These are phyloP conservation scores for Lachancea lanzarotensis DNA, from an alignment of 805 yeast genomes.

Conservation along the genomic window DNA sequence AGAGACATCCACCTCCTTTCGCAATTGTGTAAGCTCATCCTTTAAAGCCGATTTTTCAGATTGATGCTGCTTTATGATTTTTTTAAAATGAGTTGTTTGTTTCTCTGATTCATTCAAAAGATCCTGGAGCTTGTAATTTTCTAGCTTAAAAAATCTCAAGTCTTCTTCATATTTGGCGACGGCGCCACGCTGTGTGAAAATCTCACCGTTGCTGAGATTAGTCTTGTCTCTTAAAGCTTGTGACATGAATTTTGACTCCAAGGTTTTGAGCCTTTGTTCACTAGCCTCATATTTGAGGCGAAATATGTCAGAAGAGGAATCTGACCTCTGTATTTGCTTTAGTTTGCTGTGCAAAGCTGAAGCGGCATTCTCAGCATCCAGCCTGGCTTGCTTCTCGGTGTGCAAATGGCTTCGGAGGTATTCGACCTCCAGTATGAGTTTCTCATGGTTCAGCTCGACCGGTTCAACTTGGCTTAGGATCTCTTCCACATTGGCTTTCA, in stretches of 20 bases:
- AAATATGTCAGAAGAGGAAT: constrained; percentile 33
- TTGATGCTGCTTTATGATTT: constrained; percentile 36
- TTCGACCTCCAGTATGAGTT: constrained; percentile 39
- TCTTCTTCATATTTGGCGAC: constrained; percentile 30
- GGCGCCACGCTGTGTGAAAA: constrained; percentile 25
- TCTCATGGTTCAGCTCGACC: constrained; percentile 28
- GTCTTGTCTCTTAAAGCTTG: constrained; percentile 24
- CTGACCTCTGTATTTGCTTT: constrained; percentile 23
- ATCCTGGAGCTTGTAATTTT: constrained; percentile 41
- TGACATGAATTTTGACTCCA: constrained; percentile 35
- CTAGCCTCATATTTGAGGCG: constrained; percentile 43
- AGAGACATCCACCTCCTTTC: constrained; percentile 51
- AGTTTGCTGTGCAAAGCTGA: constrained; percentile 23
- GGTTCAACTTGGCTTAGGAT: constrained; percentile 15
- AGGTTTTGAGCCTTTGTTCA: constrained; percentile 37
- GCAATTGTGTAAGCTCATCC: constrained; percentile 41
- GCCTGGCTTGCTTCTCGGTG: constrained; percentile 44
- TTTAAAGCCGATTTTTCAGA: constrained; percentile 33
- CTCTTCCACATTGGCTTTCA: constrained; percentile 24
- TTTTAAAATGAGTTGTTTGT: constrained; percentile 38
- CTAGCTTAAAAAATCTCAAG: constrained; percentile 23
- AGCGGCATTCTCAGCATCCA: constrained; percentile 43
- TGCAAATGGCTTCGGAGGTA: constrained; percentile 43
- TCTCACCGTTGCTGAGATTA: constrained; percentile 22
- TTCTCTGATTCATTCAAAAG: constrained; percentile 44